phyloP scores from a whole-genome alignment of 2,329 filamentous ascomycete species.

The Hymenoscyphus fraxineus region DNA sequence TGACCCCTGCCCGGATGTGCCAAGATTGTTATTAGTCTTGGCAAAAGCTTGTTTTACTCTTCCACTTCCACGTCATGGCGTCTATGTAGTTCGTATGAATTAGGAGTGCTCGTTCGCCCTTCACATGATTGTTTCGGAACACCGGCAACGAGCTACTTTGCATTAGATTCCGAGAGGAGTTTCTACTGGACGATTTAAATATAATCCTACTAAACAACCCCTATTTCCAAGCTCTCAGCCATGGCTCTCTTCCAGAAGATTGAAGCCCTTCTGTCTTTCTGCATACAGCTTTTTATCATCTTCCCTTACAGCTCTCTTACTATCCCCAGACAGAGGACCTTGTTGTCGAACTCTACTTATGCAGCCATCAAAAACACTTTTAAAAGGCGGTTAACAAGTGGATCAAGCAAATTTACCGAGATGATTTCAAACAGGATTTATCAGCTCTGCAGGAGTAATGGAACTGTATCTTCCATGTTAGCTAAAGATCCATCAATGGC shows the following conservation, averaged over 20 bases:
- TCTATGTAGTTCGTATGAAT: neutral
- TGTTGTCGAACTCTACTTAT: neutral
- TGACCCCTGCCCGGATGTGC: neutral
- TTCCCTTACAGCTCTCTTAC: slow-evolving; percentile 34
- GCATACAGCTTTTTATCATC: slow-evolving; percentile 33
- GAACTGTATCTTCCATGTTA: slow-evolving; percentile 56
- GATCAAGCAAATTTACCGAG: neutral
- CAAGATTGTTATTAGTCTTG: neutral
- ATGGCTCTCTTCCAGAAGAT: slow-evolving; percentile 19
- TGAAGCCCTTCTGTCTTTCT: slow-evolving; percentile 19
- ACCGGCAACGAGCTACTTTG: neutral
- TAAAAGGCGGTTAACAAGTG: neutral
- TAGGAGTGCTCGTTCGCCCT: too few species aligned
- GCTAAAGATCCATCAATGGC: slow-evolving; percentile 50
- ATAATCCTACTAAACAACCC: neutral
- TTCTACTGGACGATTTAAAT: neutral
- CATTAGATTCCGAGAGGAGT: neutral
- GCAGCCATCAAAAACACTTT: neutral
- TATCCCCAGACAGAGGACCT: slow-evolving; percentile 23
- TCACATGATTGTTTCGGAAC: neutral
- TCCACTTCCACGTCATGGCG: neutral
- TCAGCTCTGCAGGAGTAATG: slow-evolving; percentile 47
- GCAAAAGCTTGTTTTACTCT: neutral
- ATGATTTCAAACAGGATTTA: slow-evolving; percentile 46
- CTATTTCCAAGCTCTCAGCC: neutral